These are phyloP conservation scores for Colletotrichum trifolii DNA, from an alignment of 2,329 filamentous ascomycete species.

Conservation along the genomic window DNA sequence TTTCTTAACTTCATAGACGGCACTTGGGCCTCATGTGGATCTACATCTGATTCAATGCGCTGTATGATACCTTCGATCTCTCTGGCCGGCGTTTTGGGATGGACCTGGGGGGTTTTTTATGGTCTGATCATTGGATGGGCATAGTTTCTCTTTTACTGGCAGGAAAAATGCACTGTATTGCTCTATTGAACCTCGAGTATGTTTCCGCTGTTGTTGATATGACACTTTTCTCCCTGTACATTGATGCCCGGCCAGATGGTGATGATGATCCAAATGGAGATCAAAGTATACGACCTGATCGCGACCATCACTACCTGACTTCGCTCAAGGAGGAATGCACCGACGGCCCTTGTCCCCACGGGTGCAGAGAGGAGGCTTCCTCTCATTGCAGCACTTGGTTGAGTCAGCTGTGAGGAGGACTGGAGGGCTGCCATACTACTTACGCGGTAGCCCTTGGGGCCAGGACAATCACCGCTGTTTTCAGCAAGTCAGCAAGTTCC, in stretches of 20 bases:
- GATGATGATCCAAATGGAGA: background rate
- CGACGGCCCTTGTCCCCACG: conserved; percentile 19
- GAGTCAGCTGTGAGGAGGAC: background rate
- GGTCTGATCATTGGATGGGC: conserved; percentile 38
- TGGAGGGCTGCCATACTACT: background rate
- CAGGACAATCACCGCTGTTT: conserved; percentile 27
- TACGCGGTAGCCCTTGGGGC: conserved; percentile 28
- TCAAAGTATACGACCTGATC: background rate
- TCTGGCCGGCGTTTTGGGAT: conserved; percentile 38
- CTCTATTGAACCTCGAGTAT: conserved; percentile 8
- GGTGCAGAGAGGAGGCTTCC: conserved; percentile 26
- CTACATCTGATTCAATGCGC: conserved; percentile 37
- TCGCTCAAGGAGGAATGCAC: conserved; percentile 12
- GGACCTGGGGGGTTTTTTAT: conserved; percentile 34
- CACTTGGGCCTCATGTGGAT: conserved; percentile 38
- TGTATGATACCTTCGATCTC: conserved; percentile 40
- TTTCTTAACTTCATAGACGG: conserved; percentile 36
- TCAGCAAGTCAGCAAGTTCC: background rate
- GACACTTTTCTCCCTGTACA: background rate
- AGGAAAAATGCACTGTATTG: conserved; percentile 37
- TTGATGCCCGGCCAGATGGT: background rate
- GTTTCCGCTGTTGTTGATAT: background rate
- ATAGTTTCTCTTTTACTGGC: conserved; percentile 38
- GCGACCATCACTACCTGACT: background rate
- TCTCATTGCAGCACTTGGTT: conserved; percentile 29